Conservation (phyloP, 1,139 yeast species). For the Pichiaceae sp. region DNA sequence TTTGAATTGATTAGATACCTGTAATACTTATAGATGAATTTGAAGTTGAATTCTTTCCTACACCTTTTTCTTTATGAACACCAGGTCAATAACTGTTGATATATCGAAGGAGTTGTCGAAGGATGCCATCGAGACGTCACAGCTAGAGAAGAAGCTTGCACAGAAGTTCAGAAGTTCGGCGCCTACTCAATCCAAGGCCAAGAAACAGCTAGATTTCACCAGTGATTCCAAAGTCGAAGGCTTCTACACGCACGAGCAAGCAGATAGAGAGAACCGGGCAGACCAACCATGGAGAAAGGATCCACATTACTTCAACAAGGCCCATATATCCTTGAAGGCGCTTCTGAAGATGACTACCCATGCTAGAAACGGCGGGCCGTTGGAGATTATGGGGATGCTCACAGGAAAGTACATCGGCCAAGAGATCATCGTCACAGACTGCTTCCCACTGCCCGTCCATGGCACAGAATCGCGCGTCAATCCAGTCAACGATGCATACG, state of each 20-base stretch:
- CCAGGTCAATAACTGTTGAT: not conserved
- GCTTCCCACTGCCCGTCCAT: slow-evolving; percentile 83
- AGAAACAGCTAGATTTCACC: slow-evolving; percentile 2
- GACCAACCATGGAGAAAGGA: slow-evolving; percentile 36
- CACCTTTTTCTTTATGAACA: not conserved
- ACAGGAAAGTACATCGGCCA: slow-evolving; percentile 61
- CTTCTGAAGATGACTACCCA: slow-evolving; percentile 73
- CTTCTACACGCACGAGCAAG: slow-evolving; percentile 1
- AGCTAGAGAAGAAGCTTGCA: not conserved
- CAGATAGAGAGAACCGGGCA: not conserved
- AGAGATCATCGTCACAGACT: slow-evolving; percentile 69
- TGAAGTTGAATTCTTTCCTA: too few relatives aligned
- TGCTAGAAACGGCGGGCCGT: slow-evolving; percentile 79
- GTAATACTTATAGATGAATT: too few relatives aligned
- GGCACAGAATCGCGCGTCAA: slow-evolving; percentile 96
- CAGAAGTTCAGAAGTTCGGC: slow-evolving; percentile 1
- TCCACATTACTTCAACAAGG: slow-evolving; percentile 58
- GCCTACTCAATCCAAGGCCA: not conserved
- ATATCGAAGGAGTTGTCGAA: slow-evolving; percentile 1
- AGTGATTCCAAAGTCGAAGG: slow-evolving; percentile 7
- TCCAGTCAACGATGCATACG: slow-evolving; percentile 91
- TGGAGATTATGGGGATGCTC: slow-evolving; percentile 93
- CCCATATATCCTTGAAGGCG: slow-evolving; percentile 67
- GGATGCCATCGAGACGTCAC: not conserved
- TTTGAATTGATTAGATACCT: not conserved